Evolutionary conservation across 2,329 filamentous ascomycete species (phyloP), one percentile per base, ranked within the genome.

Genomic region (Paraconiothyrium brasiliense): DNA sequence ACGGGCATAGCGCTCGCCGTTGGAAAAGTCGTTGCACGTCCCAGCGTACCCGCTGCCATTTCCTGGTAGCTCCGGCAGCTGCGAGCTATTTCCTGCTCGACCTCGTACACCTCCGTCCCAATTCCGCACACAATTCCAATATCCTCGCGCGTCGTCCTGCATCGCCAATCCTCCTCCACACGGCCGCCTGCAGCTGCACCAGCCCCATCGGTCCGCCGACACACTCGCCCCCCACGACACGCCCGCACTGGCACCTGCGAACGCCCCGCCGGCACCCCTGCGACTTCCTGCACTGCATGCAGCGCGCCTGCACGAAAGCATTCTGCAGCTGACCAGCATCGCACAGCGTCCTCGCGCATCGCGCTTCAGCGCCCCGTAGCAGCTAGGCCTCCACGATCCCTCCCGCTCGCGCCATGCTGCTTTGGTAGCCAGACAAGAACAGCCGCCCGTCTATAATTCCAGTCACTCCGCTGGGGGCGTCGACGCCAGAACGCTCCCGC

Each of bases 321-420:
- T 48, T 47, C 49, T 54, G 57, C 60, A 63, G 63, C 65, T 63
- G 60, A 63, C 62, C 64, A 34, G 39, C 37, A 48, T 56, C 20
- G 51, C 59, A 51, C 47, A 34, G 43, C 43, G n/a, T 22, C 43
- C 62, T 69, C 71, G 70, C 71, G 67, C 71, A 72, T 71, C 71
- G 71, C 74, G 71, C 72, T 69, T 71, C 68, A 65, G 63, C 62
- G 65, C 65, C 67, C 68, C 63, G 59, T 67, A 63, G 60, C 64
- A 64, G 66, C 37, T 61, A 65, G 68, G 69, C 63, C 65, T 66
- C 61, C 59, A 65, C 63, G 65, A 66, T 64, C 63, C 64, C 64
- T 61, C 60, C 61, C 60, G 60, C 67, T 57, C 62, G 24, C 52
- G 52, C 70, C 67, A 76, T 75, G 72, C 70, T 64, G 58, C 59